These are phyloP conservation scores for Magnaporthiopsis rhizophila DNA, from an alignment of 2,329 filamentous ascomycete species.

Conservation along the genomic window DNA sequence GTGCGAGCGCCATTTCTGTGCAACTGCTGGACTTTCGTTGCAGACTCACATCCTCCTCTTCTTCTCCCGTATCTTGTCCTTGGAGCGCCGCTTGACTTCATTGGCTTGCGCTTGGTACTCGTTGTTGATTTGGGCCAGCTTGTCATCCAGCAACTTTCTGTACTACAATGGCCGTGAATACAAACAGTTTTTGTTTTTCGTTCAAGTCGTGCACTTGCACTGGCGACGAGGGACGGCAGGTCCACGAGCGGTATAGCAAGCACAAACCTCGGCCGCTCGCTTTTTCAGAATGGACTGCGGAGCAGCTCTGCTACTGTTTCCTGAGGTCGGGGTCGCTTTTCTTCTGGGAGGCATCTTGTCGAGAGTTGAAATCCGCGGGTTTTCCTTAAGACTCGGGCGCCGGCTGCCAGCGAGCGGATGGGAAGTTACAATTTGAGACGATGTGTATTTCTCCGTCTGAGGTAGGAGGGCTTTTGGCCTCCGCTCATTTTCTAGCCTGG, in stretches of 20 bases:
- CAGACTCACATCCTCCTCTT: background rate
- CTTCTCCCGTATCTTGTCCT: background rate
- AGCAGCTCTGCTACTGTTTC: background rate
- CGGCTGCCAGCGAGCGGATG: too few species aligned
- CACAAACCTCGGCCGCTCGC: background rate
- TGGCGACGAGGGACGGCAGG: too few species aligned
- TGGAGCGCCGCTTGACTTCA: background rate
- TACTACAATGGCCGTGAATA: background rate
- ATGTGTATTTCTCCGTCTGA: too few species aligned
- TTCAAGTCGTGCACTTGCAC: background rate
- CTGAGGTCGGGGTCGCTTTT: background rate
- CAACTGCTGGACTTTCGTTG: background rate
- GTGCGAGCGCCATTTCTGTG: too few species aligned
- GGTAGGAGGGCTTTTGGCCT: too few species aligned
- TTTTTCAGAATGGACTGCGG: background rate
- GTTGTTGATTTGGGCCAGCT: constrained; percentile 6
- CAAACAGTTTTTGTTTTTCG: background rate
- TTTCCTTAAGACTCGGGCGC: too few species aligned
- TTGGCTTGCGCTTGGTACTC: background rate
- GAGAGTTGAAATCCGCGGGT: background rate
- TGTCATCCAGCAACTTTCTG: background rate
- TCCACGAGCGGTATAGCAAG: background rate
- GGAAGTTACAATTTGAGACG: too few species aligned
- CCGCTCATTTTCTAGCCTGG: background rate
- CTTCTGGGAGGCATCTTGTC: background rate